phyloP scores from a whole-genome alignment of 768 basidiomycete genomes.

The Mycena pura region DNA sequence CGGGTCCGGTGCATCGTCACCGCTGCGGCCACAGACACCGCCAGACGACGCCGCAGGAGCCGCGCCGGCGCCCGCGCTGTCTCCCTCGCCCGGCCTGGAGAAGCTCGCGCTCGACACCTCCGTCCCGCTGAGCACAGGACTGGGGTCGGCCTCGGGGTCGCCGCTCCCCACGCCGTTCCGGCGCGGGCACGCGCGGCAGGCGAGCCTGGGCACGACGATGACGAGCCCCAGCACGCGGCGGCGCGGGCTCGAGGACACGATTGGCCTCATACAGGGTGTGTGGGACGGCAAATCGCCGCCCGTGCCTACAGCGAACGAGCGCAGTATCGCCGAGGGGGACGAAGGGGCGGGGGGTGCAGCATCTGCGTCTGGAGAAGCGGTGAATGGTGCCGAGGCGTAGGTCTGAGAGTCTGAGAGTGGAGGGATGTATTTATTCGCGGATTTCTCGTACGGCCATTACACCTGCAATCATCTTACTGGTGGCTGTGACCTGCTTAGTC shows the following conservation, averaged over 20 bases:
- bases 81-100: background rate
- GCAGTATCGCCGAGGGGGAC: constrained; percentile 2
- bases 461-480: too few relatives aligned
- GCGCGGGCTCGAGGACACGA: constrained; percentile 92
- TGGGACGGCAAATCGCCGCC: constrained; percentile 69
- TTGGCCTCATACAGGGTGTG: constrained; percentile 92
- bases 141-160: constrained; percentile 9
- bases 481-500: too few relatives aligned
- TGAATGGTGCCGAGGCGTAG: too few relatives aligned
- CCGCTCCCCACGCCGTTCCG: constrained; percentile 54
- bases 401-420: too few relatives aligned
- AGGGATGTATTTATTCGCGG: too few relatives aligned
- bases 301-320: constrained; percentile 26
- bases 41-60: constrained; percentile 37
- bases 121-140: background rate
- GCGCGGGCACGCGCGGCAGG: constrained; percentile 76
- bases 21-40: constrained; percentile 47
- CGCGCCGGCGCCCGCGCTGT: background rate
- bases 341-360: too few relatives aligned
- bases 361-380: too few relatives aligned
- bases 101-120: constrained; percentile 4
- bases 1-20: constrained; percentile 31
- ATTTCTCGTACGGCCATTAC: too few relatives aligned
- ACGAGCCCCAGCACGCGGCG: constrained; percentile 93
- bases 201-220: constrained; percentile 93